Evolutionary conservation across 371 early-diverging fungal genomes (phyloP), one percentile per base, ranked within the genome.

Genomic region (Mucor plumbeus): DNA sequence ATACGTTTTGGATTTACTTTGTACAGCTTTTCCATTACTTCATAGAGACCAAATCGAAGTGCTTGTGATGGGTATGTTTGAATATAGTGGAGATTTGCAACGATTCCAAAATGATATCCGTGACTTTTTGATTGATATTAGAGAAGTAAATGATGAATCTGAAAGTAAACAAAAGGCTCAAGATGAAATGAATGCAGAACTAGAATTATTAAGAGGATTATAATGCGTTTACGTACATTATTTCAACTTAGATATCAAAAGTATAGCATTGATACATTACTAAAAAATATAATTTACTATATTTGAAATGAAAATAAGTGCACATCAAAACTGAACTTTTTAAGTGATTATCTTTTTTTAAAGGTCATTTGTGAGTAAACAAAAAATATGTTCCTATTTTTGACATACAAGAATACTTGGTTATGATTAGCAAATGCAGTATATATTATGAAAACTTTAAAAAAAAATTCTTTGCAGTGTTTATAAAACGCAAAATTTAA

Each of bases 101-200:
- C 85, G 86, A 67, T 98, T 98, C 83, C 94, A 94, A 76, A 76
- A 85, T 59, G 93, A 94, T 67, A 79, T 98, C 65, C 89, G 95
- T 58, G 99, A 99, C 81, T 99, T 99, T 75, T 79, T 99, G 73
- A 92, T 97, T 38, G 82, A 81, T 59, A 78, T 81, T 38, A 54
- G 64, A 57, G 65, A 69, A 62, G 72, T 75, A 1, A 67, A 62
- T 31, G 76, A 75, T 50, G 68, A 56, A 33, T 17, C 55, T 13
- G 57, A 21, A 43, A 68, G 72, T 5, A n/a, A 69, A 21, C 21
- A 69, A 44, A 65, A 67, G 34, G 56, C 31, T 10, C 34, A 69
- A 56, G 69, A 71, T 31, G 72, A 75, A 65, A 39, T 64, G 15
- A 66, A 66, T 40, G 76, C 76, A 15, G 76, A 75, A 65, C 38